Evolutionary conservation across 1,139 yeast genomes (phyloP), one percentile per base, ranked within the genome.

Genomic region (Sugiyamaella novakii): DNA sequence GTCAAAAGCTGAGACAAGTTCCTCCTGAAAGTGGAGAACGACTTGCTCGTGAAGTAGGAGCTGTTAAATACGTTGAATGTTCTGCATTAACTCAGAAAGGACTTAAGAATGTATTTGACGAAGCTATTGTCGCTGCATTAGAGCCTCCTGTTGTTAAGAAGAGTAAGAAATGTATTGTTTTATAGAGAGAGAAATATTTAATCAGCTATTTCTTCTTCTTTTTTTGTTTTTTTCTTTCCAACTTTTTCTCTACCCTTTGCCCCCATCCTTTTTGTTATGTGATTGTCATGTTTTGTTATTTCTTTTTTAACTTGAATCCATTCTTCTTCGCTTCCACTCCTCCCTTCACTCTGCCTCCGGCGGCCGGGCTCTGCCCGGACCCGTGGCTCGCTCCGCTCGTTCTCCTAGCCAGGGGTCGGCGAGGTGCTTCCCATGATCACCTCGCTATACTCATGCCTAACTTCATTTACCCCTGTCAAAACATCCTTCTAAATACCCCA

Each of bases 71-170:
- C 69, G 96, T 89, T 43, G 98, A 91, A 72, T 91, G 98, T 72
- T 88, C 97, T 12, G 98, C 98, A n/a, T 78, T 92, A 65, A 91
- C 97, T 49, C 98, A 91, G 73, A 83, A 91, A 68, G 98, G 98
- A 11, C 79, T 91, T 68, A 91, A 91, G 73, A 89, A 94, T 57
- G 96, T 91, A 28, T 91, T 91, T 70, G 98, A 91, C 67, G 97
- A 91, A 70, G 97, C 98, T 33, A 92, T 92, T 54, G 97, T 92
- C 47, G 66, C 96, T 54, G 96, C 96, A 47, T 77, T 88, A 58
- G 95, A 87, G 68, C 95, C 96, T 46, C 95, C 95, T 28, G 91
- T 84, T 51, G 81, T 84, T 64, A 84, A 83, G 68, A 84, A 86
- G 78, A 81, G 82, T 60, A 84, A 83, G 73, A 87, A 85, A 68